phyloP scores from a whole-genome alignment of 768 basidiomycete species.

The Saitozyma podzolica region DNA sequence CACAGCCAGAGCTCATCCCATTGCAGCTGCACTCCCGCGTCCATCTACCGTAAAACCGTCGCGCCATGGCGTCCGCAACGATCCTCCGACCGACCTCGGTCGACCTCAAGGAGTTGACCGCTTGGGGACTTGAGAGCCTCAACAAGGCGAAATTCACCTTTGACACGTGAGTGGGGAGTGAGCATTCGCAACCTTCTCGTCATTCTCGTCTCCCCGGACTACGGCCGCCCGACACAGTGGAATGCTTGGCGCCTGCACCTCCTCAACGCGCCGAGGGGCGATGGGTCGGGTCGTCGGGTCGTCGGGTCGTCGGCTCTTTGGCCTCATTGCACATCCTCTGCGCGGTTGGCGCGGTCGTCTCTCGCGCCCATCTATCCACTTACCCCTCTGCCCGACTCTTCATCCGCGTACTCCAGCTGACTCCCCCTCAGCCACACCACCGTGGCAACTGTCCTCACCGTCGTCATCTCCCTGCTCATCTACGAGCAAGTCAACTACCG shows the following conservation, averaged over 20 bases:
- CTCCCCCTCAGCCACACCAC: constrained; percentile 37
- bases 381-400: too few species aligned
- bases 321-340: not conserved
- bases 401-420: not conserved
- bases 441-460: constrained; percentile 54
- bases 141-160: constrained; percentile 38
- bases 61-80: constrained; percentile 26
- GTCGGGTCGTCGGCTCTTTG: too few species aligned
- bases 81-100: constrained; percentile 43
- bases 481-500: constrained; percentile 80
- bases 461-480: constrained; percentile 72
- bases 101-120: constrained; percentile 29
- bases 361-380: too few species aligned
- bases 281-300: not conserved
- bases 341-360: not conserved
- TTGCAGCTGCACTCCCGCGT: too few species aligned
- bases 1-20: too few species aligned
- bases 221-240: too few species aligned
- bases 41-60: too few species aligned
- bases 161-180: constrained; percentile 36
- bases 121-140: constrained; percentile 41
- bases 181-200: too few species aligned
- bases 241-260: too few species aligned
- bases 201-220: too few species aligned
- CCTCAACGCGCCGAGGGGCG: not conserved